phyloP scores from a whole-genome alignment of 306 rosid genomes.

The Hylodesmum podocarpum region DNA sequence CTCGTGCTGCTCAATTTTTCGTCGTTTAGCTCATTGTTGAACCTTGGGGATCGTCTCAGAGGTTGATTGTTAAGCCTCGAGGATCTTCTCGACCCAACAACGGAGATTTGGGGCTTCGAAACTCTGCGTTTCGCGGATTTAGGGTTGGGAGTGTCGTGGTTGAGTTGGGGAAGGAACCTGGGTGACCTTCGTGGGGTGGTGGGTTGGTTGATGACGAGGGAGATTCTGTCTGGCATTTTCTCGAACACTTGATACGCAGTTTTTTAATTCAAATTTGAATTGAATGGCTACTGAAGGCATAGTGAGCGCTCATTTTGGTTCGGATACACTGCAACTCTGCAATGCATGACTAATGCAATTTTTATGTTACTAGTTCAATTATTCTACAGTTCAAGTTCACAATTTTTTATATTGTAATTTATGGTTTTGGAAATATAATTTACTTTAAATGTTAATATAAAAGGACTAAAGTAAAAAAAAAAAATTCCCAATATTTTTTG shows the following conservation, averaged over 20 bases:
- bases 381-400: too few relatives aligned
- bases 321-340: too few relatives aligned
- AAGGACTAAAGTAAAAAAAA: too few relatives aligned
- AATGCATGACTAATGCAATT: too few relatives aligned
- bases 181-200: slow-evolving; percentile 63
- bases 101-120: slow-evolving; percentile 18
- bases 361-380: too few relatives aligned
- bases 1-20: slow-evolving; percentile 24
- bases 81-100: slow-evolving; percentile 33
- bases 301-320: slow-evolving; percentile 56
- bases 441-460: too few relatives aligned
- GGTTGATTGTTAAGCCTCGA: slow-evolving; percentile 21
- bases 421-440: too few relatives aligned
- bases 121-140: not conserved
- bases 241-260: slow-evolving; percentile 35
- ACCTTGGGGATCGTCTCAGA: too few relatives aligned
- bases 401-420: too few relatives aligned
- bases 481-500: too few relatives aligned
- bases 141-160: not conserved
- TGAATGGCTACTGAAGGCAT: not conserved
- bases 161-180: slow-evolving; percentile 36
- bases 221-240: slow-evolving; percentile 53
- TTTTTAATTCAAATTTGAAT: not conserved
- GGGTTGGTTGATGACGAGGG: too few relatives aligned
- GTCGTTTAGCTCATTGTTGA: not conserved